Evolutionary conservation across 2,329 filamentous ascomycete species (phyloP).

Genomic region (Botrytis sinoallii): DNA sequence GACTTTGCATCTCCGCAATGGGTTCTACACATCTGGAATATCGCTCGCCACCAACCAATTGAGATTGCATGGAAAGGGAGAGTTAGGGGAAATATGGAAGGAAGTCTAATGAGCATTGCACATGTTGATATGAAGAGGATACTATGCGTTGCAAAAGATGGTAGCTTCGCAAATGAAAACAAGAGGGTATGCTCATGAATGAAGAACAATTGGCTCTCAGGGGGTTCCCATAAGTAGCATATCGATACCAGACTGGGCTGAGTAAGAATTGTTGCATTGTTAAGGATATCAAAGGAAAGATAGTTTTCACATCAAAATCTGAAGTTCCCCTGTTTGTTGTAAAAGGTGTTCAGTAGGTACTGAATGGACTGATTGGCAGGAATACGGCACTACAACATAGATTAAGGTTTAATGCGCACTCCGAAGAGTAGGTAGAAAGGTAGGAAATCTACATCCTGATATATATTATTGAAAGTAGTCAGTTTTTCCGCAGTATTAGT

Average conservation of each 20-base stretch:
- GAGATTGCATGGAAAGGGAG: neutral
- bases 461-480: too few species aligned
- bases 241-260: neutral
- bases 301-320: too few species aligned
- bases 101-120: too few species aligned
- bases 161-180: neutral
- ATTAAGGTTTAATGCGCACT: too few species aligned
- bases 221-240: neutral
- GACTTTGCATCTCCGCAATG: neutral
- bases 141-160: neutral
- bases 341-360: too few species aligned
- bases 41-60: neutral
- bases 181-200: neutral
- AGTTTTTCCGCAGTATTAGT: too few species aligned
- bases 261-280: neutral
- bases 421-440: too few species aligned
- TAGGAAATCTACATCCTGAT: too few species aligned
- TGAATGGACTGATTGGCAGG: too few species aligned
- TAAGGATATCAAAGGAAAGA: neutral
- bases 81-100: neutral
- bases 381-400: too few species aligned
- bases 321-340: too few species aligned
- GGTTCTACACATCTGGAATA: neutral
- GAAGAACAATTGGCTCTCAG: neutral
- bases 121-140: neutral